phyloP scores from a whole-genome alignment of 1,284 basidiomycete species.

The Calocybe gambosa region DNA sequence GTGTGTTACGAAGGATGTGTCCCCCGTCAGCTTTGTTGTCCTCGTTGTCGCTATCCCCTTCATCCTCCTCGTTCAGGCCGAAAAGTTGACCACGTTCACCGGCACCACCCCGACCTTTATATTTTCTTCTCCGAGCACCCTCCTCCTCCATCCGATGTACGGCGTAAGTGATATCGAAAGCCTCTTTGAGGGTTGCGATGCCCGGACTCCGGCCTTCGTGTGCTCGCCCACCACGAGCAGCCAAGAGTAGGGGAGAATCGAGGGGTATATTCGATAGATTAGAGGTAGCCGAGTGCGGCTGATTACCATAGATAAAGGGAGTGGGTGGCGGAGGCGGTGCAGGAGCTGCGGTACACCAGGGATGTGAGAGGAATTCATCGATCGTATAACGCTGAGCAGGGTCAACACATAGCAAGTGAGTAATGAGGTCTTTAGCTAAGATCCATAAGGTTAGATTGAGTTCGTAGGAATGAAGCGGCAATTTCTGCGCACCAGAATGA shows the following conservation, averaged over 20 bases:
- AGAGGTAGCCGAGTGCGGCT: slow-evolving; percentile 13
- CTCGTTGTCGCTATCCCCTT: slow-evolving; percentile 40
- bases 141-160: slow-evolving; percentile 99
- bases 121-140: slow-evolving; percentile 78
- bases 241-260: slow-evolving; percentile 88
- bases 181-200: slow-evolving; percentile 89
- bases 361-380: slow-evolving; percentile 95
- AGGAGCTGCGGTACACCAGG: slow-evolving; percentile 81
- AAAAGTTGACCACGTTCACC: slow-evolving; percentile 78
- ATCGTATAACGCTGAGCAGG: slow-evolving; percentile 95
- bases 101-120: slow-evolving; percentile 70
- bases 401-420: slow-evolving; percentile 93
- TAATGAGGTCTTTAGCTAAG: slow-evolving; percentile 90
- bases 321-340: slow-evolving; percentile 59
- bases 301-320: slow-evolving; percentile 41
- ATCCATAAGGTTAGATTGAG: neutral
- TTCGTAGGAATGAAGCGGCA: slow-evolving; percentile 10
- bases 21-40: slow-evolving; percentile 32
- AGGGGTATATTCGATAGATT: slow-evolving; percentile 45
- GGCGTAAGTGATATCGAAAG: slow-evolving; percentile 98
- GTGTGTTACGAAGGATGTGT: slow-evolving; percentile 29
- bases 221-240: slow-evolving; percentile 66
- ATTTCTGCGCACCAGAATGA: slow-evolving; percentile 49
- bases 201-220: slow-evolving; percentile 87
- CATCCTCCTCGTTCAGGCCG: slow-evolving; percentile 92